A percentile compares a stretch with the other conserved stretches of the same genome.
Conservation (phyloP, 2,329 filamentous ascomycete genomes). For the Fusarium clavum region DNA sequence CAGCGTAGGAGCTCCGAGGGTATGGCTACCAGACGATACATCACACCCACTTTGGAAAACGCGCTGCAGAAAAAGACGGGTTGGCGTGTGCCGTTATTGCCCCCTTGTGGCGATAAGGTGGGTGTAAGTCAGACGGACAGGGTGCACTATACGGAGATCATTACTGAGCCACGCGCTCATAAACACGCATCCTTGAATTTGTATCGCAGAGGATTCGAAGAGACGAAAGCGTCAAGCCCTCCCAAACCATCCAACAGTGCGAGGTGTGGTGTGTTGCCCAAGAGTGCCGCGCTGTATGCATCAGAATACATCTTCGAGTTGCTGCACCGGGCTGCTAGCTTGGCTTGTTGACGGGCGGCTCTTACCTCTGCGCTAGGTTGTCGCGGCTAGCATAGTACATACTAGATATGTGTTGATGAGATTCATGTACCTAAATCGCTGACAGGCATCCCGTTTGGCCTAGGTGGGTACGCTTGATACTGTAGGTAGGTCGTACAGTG, state of each 20-base stretch:
- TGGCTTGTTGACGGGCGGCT: slow-evolving; percentile 18
- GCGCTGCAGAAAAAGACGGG: slow-evolving; percentile 35
- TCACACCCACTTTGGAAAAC: slow-evolving; percentile 38
- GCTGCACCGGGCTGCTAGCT: background rate
- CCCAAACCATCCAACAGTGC: slow-evolving; percentile 10
- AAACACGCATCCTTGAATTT: slow-evolving; percentile 28
- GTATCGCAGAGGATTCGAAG: slow-evolving; percentile 12
- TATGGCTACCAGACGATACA: slow-evolving; percentile 23
- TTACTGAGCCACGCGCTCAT: slow-evolving; percentile 40
- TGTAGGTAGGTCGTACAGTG: background rate
- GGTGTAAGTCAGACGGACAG: slow-evolving; percentile 38
- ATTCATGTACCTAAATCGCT: slow-evolving; percentile 17
- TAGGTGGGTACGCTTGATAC: background rate
- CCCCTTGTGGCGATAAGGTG: slow-evolving; percentile 39
- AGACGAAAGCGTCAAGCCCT: slow-evolving; percentile 39
- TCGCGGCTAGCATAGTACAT: slow-evolving; percentile 17
- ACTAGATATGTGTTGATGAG: slow-evolving; percentile 8
- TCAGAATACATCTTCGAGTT: background rate
- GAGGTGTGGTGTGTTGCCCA: slow-evolving; percentile 5
- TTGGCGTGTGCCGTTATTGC: slow-evolving; percentile 37
- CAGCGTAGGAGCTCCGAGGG: slow-evolving; percentile 9
- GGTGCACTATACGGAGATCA: slow-evolving; percentile 35
- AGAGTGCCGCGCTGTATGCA: background rate
- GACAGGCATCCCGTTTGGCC: slow-evolving; percentile 20
- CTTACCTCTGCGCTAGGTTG: slow-evolving; percentile 16